Base-by-base conservation (phyloP, 495 filamentous ascomycete genomes). In the Thermothielavioides terrestris region DNA sequence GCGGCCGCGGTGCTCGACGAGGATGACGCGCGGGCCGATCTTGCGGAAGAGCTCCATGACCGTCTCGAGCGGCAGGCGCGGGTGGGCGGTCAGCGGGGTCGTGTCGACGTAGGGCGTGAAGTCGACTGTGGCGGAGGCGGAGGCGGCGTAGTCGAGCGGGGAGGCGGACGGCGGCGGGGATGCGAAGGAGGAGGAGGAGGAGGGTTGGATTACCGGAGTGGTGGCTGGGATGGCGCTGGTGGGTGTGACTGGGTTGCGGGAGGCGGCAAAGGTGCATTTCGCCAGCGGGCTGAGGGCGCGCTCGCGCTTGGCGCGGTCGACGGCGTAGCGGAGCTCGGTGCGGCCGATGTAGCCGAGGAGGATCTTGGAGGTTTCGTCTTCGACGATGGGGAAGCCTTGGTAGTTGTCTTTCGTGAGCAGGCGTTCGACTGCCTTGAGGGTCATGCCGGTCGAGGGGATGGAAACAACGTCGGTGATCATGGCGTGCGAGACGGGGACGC, bases 11-110 rank as follows among this genome's bases (percentile, higher is more conserved):
- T 95, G 84, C 63, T 98, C 94, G 36, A 97, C 86, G 14, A 97
- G 75, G 44, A 98, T 88, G 11, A 95, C 89, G 2, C 94, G 81
- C 2, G 92, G 92, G 0, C 94, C 92, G 68, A 98, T 90, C 73
- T 98, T 98, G 62, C 92, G 91, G 75, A 98, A 98, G 37, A 97
- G 80, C 64, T 98, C 92, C 89, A 97, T 96, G 37, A 95, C 92
- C 0, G 92, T 98, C 67, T 98, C 92, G 0, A 98, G 79, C 0
- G 91, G 87, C 6, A 96, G 80, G 1, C 88, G 83, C 0, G 92
- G 92, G 61, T 98, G 94, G 6, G 89, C 89, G 2, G 89, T 84
- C 5, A 97, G 75, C 4, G 94, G 92, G 0, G 90, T 94, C 38
- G 88, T 78, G 64, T 98, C 89, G 32, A 94, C 84, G 61, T 90